Base-by-base conservation (phyloP, 2,329 filamentous ascomycete species). In the Plectosphaerella cucumerina region DNA sequence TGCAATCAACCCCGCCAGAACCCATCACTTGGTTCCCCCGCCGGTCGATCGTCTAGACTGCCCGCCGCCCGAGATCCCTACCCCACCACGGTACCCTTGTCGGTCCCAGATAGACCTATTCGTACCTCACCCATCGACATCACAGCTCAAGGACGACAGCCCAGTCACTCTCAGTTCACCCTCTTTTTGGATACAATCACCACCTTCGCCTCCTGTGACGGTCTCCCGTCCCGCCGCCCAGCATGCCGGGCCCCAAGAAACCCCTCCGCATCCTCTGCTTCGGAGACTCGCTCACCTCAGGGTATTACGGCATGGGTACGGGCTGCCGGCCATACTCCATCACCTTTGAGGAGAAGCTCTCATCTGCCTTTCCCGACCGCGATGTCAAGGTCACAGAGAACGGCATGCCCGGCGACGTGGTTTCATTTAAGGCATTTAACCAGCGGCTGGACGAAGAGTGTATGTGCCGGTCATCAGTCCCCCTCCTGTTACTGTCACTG, bases 221-320 rank as follows among this genome's bases (percentile, higher is more conserved):
- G 26, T 11, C 12, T 8, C 26, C 8, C 26, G 8, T 31, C 8
- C 26, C 39, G 20, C 18, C 17, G 10, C 15, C 15, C 39, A 42
- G 10, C 37, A 48, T 48, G 47, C 37, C 47, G 14, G n/a, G 21
- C 21, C 21, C 47, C 12, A 48, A 43, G 35, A 35, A 37, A 9
- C 23, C 68, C 26, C 69, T 83, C 23, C 72, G 75, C 59, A 76
- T 86, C 60, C 75, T 86, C 53, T 85, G 82, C 70, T 82, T 86
- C 64, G 83, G 83, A 63, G 75, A 85, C 72, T 85, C 81, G 37
- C 75, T 87, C 44, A 86, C 84, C 6, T 73, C 71, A 12, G 84
- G 84, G 41, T 84, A 70, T 62, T 69, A 71, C 26, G 48, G 56
- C 52, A 66, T 57, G 44, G 79, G 77, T 18, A 47, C 66, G 14